These are phyloP conservation scores for Oemleria cerasiformis DNA, from an alignment of 306 rosid genomes.

Conservation along the genomic window DNA sequence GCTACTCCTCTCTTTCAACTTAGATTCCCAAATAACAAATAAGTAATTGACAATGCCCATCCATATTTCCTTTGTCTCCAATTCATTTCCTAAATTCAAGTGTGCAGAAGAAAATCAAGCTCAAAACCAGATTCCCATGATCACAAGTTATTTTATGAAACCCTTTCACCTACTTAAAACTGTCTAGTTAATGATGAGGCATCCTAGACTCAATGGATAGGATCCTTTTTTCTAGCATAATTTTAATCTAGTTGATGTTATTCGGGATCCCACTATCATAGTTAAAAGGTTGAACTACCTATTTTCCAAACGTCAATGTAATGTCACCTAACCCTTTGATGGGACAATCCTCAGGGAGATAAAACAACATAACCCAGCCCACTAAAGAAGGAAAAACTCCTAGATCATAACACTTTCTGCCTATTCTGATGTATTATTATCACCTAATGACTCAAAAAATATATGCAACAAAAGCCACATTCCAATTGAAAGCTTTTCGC, in stretches of 20 bases:
- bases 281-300: not conserved
- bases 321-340: not conserved
- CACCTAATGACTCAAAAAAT: not conserved
- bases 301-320: not conserved
- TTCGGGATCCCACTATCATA: not conserved
- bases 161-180: not conserved
- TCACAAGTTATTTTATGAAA: not conserved
- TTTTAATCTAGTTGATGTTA: not conserved
- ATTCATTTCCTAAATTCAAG: not conserved
- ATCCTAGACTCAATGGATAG: not conserved
- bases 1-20: not conserved
- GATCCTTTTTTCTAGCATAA: not conserved
- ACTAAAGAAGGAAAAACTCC: not conserved
- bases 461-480: not conserved
- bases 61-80: not conserved
- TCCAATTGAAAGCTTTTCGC: not conserved
- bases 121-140: not conserved
- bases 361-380: not conserved
- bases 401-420: not conserved
- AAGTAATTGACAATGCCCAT: not conserved
- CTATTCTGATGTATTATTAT: not conserved
- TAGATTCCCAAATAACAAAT: not conserved
- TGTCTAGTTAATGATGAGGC: not conserved
- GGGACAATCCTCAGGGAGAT: not conserved
- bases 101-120: not conserved